Evolutionary conservation across 192 early-diverging fungal genomes (phyloP).

Genomic region (Coemansia sp.): DNA sequence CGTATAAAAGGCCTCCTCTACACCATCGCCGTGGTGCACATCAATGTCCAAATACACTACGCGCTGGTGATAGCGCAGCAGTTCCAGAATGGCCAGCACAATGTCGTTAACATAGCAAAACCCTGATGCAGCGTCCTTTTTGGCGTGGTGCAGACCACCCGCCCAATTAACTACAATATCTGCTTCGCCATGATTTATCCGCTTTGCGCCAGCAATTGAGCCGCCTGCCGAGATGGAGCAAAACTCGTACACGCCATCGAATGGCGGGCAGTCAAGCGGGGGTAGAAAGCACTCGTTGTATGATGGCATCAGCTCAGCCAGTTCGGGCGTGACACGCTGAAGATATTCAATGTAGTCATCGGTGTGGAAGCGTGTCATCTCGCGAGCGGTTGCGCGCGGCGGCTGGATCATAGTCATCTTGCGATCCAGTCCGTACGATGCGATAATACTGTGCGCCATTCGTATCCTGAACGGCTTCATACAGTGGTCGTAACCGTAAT

Average conservation of each 20-base stretch:
- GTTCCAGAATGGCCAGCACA: conserved; percentile 85
- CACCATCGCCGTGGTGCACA: conserved; percentile 98
- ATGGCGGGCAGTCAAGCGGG: conserved; percentile 92
- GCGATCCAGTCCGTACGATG: conserved; percentile 89
- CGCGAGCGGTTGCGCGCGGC: conserved; percentile 76
- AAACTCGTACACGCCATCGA: conserved; percentile 94
- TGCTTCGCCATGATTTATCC: conserved; percentile 74
- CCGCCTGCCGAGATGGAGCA: conserved; percentile 88
- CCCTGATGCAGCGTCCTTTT: conserved; percentile 90
- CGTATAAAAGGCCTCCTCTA: conserved; percentile 96
- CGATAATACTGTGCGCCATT: conserved; percentile 89
- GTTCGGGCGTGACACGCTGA: conserved; percentile 70
- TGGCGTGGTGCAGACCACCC: conserved; percentile 95
- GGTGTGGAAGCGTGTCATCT: conserved; percentile 92
- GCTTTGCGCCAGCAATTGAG: conserved; percentile 87
- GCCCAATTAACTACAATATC: conserved; percentile 97
- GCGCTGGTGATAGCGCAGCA: conserved; percentile 81
- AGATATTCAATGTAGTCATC: conserved; percentile 93
- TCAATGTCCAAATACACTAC: conserved; percentile 97
- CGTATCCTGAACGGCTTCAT: conserved; percentile 98
- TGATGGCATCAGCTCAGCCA: conserved; percentile 62
- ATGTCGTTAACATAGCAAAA: conserved; percentile 99
- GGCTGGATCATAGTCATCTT: conserved; percentile 83
- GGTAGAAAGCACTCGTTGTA: conserved; percentile 73
- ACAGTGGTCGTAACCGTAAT: conserved; percentile 88